Conservation (phyloP, 495 filamentous ascomycete species). For the Trichoderma erinaceum region DNA sequence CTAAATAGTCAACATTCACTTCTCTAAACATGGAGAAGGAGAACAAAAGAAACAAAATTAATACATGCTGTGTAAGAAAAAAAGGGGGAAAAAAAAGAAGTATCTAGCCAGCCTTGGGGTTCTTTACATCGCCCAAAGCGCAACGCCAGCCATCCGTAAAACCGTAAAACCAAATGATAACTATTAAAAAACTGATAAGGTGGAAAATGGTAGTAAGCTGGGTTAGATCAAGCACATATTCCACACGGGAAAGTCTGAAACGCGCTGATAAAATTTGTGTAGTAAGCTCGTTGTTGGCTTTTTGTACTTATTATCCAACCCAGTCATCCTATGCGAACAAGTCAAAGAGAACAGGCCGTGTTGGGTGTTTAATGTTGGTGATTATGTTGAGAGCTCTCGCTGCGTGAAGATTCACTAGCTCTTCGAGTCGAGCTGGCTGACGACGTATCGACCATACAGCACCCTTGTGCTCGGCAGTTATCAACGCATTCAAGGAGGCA, state of each 20-base stretch:
- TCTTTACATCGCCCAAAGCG: background rate
- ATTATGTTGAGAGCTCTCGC: background rate
- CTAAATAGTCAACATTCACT: background rate
- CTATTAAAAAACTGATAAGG: background rate
- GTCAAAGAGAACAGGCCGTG: background rate
- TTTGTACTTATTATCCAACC: background rate
- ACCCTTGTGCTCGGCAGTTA: conserved; percentile 67
- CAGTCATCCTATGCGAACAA: background rate
- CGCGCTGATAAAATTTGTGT: background rate
- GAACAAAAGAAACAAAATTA: background rate
- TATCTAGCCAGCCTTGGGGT: background rate
- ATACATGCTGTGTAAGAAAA: background rate
- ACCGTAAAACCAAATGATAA: background rate
- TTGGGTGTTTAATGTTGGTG: conserved; percentile 22
- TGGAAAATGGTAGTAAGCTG: background rate
- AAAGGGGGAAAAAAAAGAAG: background rate
- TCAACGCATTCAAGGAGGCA: conserved; percentile 87
- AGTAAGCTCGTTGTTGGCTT: background rate
- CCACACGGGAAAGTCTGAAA: background rate
- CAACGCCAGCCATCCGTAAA: background rate
- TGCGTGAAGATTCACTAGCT: conserved; percentile 22
- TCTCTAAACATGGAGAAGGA: background rate
- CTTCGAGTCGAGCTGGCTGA: conserved; percentile 25
- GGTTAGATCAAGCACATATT: background rate
- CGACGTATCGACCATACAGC: conserved; percentile 47